Percentiles rank a stretch among this genome's conserved stretches.
Evolutionary conservation across 441 rosid species (phyloP).

Genomic region (Erodium trifolium): DNA sequence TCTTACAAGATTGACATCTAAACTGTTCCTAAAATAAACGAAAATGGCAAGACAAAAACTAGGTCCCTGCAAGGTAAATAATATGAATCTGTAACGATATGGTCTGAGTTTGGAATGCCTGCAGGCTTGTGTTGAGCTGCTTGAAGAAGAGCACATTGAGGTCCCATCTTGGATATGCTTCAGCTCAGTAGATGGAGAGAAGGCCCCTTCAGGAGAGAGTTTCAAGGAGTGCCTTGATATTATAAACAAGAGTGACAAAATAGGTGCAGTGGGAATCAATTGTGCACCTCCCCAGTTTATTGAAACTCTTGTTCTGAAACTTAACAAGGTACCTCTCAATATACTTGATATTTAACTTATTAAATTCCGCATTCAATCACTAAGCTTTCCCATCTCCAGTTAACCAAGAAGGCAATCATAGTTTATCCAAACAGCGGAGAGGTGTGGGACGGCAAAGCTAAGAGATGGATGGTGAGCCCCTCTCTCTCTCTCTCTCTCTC

Average conservation of each 20-base stretch:
- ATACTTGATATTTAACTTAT: too few relatives aligned
- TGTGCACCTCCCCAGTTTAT: conserved; percentile 83
- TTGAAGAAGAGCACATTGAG: conserved; percentile 65
- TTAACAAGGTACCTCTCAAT: conserved; percentile 39
- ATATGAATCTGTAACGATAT: too few relatives aligned
- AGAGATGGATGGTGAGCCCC: conserved; percentile 75
- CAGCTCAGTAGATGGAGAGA: conserved; percentile 71
- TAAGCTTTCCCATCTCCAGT: conserved; percentile 29
- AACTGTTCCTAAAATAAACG: too few relatives aligned
- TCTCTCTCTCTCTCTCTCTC: neutral
- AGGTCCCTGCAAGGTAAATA: too few relatives aligned
- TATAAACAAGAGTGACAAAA: conserved; percentile 48
- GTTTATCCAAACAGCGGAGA: conserved; percentile 92
- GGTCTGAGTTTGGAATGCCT: neutral
- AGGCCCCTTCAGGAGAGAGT: conserved; percentile 74
- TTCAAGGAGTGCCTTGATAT: conserved; percentile 56
- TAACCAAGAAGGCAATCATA: conserved; percentile 53
- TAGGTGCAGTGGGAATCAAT: conserved; percentile 67
- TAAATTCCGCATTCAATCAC: too few relatives aligned
- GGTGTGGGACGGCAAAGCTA: conserved; percentile 79
- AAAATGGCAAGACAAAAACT: too few relatives aligned
- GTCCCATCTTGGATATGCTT: conserved; percentile 92
- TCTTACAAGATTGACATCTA: too few relatives aligned
- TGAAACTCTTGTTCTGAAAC: conserved; percentile 45
- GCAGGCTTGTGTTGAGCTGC: conserved; percentile 74